Conservation (phyloP, 495 filamentous ascomycete species). For the Aspergillus hancockii region DNA sequence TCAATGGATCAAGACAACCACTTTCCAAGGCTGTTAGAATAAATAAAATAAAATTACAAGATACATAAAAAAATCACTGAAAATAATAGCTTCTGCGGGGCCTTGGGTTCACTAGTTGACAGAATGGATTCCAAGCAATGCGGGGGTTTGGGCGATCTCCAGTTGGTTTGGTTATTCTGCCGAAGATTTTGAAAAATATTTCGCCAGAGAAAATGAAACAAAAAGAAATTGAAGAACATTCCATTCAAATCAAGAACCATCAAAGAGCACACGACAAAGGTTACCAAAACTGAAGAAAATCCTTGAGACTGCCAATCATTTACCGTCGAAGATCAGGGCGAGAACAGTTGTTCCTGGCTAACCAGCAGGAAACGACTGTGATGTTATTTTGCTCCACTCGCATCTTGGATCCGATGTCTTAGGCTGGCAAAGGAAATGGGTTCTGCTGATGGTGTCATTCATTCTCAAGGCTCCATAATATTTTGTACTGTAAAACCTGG, state of each 20-base stretch:
- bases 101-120: conserved; percentile 18
- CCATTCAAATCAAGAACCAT: not conserved
- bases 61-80: not conserved
- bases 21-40: not conserved
- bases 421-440: conserved; percentile 8
- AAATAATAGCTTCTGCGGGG: conserved; percentile 19
- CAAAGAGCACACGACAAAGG: not conserved
- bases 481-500: not conserved
- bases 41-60: conserved; percentile 6
- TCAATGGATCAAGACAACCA: not conserved
- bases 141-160: conserved; percentile 24
- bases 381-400: conserved; percentile 25
- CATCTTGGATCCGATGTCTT: conserved; percentile 22
- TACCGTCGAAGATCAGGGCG: conserved; percentile 3
- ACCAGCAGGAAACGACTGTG: conserved; percentile 13
- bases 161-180: conserved; percentile 3
- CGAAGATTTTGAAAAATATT: conserved; percentile 7
- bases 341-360: conserved; percentile 24
- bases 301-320: conserved; percentile 2
- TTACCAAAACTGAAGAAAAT: not conserved
- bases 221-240: not conserved
- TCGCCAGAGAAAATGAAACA: not conserved
- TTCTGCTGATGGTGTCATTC: conserved; percentile 10
- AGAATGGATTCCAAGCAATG: conserved; percentile 20
- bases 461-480: conserved; percentile 5